Evolutionary conservation across 2,329 filamentous ascomycete species (phyloP).

Genomic region (Cladophialophora yegresii): DNA sequence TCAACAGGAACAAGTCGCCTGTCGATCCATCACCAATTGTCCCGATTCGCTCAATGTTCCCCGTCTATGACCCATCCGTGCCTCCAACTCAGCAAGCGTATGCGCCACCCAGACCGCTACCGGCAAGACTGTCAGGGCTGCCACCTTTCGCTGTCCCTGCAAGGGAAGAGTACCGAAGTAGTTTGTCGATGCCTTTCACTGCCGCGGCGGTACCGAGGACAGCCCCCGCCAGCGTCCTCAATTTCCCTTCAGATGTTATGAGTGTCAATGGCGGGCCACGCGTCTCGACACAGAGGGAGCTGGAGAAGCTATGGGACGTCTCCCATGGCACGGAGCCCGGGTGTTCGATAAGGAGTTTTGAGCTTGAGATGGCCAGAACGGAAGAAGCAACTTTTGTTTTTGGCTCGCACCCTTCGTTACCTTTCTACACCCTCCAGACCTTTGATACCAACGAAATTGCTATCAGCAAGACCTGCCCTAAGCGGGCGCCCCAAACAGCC

Average conservation of each 20-base stretch:
- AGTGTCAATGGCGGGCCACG: slow-evolving; percentile 40
- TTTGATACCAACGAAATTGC: slow-evolving; percentile 48
- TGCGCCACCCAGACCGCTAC: slow-evolving; percentile 38
- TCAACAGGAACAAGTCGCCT: slow-evolving; percentile 16
- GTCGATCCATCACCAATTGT: slow-evolving; percentile 39
- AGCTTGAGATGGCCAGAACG: slow-evolving; percentile 46
- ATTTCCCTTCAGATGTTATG: slow-evolving; percentile 45
- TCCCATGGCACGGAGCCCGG: slow-evolving; percentile 48
- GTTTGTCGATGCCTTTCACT: slow-evolving; percentile 39
- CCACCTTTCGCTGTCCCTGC: slow-evolving; percentile 16
- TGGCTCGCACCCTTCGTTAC: slow-evolving; percentile 44
- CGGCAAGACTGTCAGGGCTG: slow-evolving; percentile 23
- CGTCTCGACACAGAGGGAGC: slow-evolving; percentile 46
- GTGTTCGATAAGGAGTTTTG: slow-evolving; percentile 41
- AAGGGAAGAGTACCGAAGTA: slow-evolving; percentile 39
- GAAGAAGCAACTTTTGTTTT: slow-evolving; percentile 49
- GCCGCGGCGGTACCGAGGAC: slow-evolving; percentile 42
- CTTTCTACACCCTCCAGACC: slow-evolving; percentile 51
- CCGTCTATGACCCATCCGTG: slow-evolving; percentile 46
- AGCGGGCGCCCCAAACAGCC: slow-evolving; percentile 5
- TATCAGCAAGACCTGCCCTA: slow-evolving; percentile 47
- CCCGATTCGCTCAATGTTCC: slow-evolving; percentile 51
- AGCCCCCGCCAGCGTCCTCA: slow-evolving; percentile 47
- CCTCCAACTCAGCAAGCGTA: slow-evolving; percentile 45
- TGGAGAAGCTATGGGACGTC: slow-evolving; percentile 49